Percentiles rank a stretch among this genome's conserved stretches.
These are phyloP conservation scores for Colletotrichum truncatum DNA, from an alignment of 2,329 filamentous ascomycete species.

Conservation along the genomic window DNA sequence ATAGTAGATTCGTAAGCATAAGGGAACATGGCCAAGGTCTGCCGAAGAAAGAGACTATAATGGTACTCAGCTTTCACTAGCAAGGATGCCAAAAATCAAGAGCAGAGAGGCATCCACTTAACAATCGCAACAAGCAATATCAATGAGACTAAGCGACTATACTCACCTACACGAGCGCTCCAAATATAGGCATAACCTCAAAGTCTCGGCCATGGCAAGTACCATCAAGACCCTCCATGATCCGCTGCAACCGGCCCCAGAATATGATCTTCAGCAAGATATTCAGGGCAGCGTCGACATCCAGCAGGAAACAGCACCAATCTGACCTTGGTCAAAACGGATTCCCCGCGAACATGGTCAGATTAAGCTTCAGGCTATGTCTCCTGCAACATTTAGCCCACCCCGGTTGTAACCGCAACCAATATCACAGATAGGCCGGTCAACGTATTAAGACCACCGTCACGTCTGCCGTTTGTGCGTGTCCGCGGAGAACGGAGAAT, in stretches of 20 bases:
- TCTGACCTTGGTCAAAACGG: not conserved
- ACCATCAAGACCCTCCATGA: not conserved
- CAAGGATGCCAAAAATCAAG: too few species aligned
- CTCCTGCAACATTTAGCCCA: not conserved
- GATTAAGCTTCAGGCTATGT: not conserved
- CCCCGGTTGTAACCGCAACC: slow-evolving; percentile 1
- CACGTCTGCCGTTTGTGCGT: not conserved
- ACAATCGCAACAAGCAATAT: too few species aligned
- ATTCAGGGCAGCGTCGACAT: not conserved
- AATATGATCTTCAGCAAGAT: not conserved
- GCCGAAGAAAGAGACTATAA: too few species aligned
- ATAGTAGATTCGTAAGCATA: too few species aligned
- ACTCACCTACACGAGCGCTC: too few species aligned
- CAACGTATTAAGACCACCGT: too few species aligned
- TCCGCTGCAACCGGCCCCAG: not conserved
- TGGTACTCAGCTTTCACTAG: too few species aligned
- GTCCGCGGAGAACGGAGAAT: not conserved
- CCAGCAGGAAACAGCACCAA: not conserved
- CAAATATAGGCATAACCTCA: too few species aligned
- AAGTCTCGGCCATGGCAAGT: not conserved
- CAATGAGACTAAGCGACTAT: too few species aligned
- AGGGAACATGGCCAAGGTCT: too few species aligned
- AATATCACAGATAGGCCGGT: too few species aligned
- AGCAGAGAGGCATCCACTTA: too few species aligned
- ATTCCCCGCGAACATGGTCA: not conserved